Conservation (phyloP, 495 filamentous ascomycete species). For the Penicillium soppii region DNA sequence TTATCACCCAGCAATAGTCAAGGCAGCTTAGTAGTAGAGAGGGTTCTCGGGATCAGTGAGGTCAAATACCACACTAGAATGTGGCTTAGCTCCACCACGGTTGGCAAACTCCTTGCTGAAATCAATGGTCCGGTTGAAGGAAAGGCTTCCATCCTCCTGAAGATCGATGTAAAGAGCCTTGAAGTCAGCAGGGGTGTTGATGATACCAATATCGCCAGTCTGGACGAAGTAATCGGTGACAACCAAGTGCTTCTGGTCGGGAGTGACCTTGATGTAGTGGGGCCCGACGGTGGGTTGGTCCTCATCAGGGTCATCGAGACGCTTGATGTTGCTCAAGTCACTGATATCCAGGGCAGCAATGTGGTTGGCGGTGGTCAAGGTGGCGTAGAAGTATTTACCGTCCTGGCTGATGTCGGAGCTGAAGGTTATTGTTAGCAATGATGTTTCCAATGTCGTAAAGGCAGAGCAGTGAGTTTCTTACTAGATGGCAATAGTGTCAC, state of each 20-base stretch:
- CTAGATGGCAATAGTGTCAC: conserved; percentile 60
- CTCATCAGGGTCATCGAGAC: conserved; percentile 59
- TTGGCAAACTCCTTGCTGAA: conserved; percentile 52
- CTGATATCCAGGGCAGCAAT: conserved; percentile 64
- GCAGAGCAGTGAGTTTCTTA: conserved; percentile 7
- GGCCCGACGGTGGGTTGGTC: conserved; percentile 59
- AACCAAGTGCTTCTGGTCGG: conserved; percentile 61
- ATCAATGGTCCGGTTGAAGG: conserved; percentile 59
- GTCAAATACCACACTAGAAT: conserved; percentile 60
- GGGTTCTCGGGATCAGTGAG: conserved; percentile 51
- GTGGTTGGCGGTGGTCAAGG: conserved; percentile 61
- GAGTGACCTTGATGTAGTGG: conserved; percentile 64
- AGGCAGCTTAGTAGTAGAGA: conserved; percentile 33
- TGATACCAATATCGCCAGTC: conserved; percentile 58
- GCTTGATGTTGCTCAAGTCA: conserved; percentile 57
- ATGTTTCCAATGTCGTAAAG: not conserved
- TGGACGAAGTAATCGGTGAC: conserved; percentile 68
- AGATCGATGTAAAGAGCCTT: conserved; percentile 63
- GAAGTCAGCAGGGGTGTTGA: conserved; percentile 64
- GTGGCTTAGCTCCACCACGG: conserved; percentile 58
- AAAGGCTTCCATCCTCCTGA: conserved; percentile 49
- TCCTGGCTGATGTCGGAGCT: conserved; percentile 59
- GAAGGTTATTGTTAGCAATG: conserved; percentile 3
- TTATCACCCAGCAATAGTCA: not conserved
- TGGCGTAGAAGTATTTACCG: conserved; percentile 59